Base-by-base conservation (phyloP, 2,329 filamentous ascomycete genomes). In the Penicillium sp. region DNA sequence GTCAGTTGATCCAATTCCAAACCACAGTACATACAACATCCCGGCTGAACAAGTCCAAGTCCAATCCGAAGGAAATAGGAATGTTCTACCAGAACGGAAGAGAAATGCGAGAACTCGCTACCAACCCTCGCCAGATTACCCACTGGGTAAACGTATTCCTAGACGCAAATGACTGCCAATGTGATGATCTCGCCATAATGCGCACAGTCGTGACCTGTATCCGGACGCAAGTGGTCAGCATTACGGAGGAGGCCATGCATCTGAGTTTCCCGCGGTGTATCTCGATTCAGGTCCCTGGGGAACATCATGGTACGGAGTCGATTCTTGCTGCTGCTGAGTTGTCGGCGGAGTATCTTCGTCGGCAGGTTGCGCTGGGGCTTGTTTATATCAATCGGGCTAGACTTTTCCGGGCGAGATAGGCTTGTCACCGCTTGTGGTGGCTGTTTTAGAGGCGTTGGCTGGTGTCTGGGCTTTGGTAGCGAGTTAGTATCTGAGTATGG, bases 71-170 rank as follows among this genome's bases (percentile, higher is more conserved):
- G 33, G 13, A 4, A 49, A n/a, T 18, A 44, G 33, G 13, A 4
- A 49, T 49, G 46, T 49, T 49, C 14, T 43, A 49, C 19, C 39
- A 31, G 16, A 27, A 49, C 13, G 46, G 46, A 44, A 43, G 18
- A 9, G 9, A 13, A 14, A 28, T 44, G 8, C 39, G 14, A 22
- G 46, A 49, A 18, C n/a, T 19, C n/a, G 33, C 27, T n/a, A 16
- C 29, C 13, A 25, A 28, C 16, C 25, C 30, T 3, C 46, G 14
- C 3, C 18, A 41, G 30, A n/a, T 2, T 3, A 36, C 18, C 2
- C 11, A 7, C 12, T 49, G 46, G 46, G 46, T 49, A 11, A 49
- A 49, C 16, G 12, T 49, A 11, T 49, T 49, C 33, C 34, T 49
- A 25, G 29, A 37, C 12, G 9, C 8, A 7, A 8, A 12, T 10